Evolutionary conservation across 148 eudicot genomes (phyloP).

Genomic region (Chenopodium berlandieri): DNA sequence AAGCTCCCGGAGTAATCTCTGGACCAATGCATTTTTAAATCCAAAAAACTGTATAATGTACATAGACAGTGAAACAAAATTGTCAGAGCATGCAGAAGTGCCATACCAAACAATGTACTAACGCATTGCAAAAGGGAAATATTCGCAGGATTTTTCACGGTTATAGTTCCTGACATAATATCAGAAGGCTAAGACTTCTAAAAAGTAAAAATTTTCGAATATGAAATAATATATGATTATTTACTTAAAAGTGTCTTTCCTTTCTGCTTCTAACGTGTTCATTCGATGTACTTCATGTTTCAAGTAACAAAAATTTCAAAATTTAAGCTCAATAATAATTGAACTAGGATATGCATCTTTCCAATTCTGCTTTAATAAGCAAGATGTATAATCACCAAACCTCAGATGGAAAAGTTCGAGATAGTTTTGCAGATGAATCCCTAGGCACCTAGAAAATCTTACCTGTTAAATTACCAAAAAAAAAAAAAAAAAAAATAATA

Average conservation of each 20-base stretch:
- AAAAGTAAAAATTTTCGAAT: background rate
- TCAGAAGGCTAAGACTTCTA: slow-evolving; percentile 4
- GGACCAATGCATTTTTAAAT: slow-evolving; percentile 81
- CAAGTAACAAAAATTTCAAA: too few species aligned
- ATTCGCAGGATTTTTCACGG: background rate
- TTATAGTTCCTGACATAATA: background rate
- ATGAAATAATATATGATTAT: background rate
- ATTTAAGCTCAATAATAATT: too few species aligned
- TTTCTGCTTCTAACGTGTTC: background rate
- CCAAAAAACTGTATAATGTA: slow-evolving; percentile 78
- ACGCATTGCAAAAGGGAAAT: background rate
- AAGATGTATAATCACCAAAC: slow-evolving; percentile 1
- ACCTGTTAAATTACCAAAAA: too few species aligned
- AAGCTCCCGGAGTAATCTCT: slow-evolving; percentile 84
- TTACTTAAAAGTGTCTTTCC: background rate
- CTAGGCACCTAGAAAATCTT: background rate
- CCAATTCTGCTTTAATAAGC: slow-evolving; percentile 1
- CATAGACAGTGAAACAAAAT: slow-evolving; percentile 9
- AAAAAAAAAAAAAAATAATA: too few species aligned
- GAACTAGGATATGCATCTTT: background rate
- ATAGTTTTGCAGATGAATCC: background rate
- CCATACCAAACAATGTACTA: slow-evolving; percentile 8
- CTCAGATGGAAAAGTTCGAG: background rate
- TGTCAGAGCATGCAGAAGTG: slow-evolving; percentile 9
- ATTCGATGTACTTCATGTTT: background rate